Percentiles rank a stretch among this genome's conserved stretches.
phyloP scores from a whole-genome alignment of 495 filamentous ascomycete genomes.

The Podospora pseudoanserina region DNA sequence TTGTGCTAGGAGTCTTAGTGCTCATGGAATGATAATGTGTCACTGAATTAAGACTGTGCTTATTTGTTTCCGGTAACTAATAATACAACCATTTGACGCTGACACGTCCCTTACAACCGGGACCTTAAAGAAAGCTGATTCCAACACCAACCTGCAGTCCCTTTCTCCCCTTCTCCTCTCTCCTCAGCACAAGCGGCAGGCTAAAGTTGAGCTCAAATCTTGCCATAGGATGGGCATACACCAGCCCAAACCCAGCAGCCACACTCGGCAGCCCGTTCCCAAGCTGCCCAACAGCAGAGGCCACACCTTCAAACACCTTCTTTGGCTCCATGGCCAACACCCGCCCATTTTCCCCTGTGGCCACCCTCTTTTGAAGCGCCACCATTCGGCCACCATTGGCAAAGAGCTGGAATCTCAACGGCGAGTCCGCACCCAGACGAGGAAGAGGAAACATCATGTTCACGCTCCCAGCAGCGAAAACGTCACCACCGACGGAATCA shows the following conservation, averaged over 20 bases:
- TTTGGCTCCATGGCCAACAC: slow-evolving; percentile 33
- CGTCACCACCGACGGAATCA: slow-evolving; percentile 86
- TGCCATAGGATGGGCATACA: slow-evolving; percentile 89
- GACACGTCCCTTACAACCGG: neutral
- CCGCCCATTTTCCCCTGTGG: slow-evolving; percentile 38
- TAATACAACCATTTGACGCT: neutral
- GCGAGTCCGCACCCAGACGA: slow-evolving; percentile 68
- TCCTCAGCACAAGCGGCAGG: slow-evolving; percentile 74
- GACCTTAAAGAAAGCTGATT: slow-evolving; percentile 81
- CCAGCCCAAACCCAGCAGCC: slow-evolving; percentile 81
- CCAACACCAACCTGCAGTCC: slow-evolving; percentile 90
- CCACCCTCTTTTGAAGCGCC: slow-evolving; percentile 58
- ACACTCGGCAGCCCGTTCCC: slow-evolving; percentile 74
- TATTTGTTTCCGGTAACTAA: neutral
- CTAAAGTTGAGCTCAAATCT: slow-evolving; percentile 95
- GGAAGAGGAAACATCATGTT: slow-evolving; percentile 84
- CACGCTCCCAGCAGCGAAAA: slow-evolving; percentile 82
- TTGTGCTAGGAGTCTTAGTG: neutral
- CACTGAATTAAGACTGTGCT: too few relatives aligned
- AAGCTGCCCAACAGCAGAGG: slow-evolving; percentile 60
- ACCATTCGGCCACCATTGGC: slow-evolving; percentile 85
- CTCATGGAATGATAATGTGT: too few relatives aligned
- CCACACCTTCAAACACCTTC: slow-evolving; percentile 48
- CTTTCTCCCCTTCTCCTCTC: slow-evolving; percentile 82
- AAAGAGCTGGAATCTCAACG: slow-evolving; percentile 85